A percentile compares a stretch with the other conserved stretches of the same genome.
phyloP scores from a whole-genome alignment of 768 basidiomycete genomes.

The Mycena vulgaris region DNA sequence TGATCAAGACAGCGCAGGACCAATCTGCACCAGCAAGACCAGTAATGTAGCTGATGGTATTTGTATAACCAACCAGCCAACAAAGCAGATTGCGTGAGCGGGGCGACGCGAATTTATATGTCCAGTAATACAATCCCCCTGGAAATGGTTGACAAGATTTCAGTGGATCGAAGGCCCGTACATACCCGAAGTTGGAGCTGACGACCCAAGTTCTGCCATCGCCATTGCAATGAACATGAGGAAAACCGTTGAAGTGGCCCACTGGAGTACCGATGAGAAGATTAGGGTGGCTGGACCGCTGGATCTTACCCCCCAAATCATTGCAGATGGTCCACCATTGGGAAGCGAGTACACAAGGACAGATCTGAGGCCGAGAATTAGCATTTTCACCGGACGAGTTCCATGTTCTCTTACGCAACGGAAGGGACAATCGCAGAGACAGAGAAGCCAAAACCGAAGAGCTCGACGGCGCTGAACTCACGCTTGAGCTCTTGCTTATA shows the following conservation, averaged over 20 bases:
- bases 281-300: conserved; percentile 13
- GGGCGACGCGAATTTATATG: conserved; percentile 59
- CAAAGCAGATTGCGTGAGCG: conserved; percentile 62
- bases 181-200: conserved; percentile 51
- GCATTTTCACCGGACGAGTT: background rate
- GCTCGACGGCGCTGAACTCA: conserved; percentile 48
- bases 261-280: conserved; percentile 60
- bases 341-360: conserved; percentile 71
- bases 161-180: conserved; percentile 46
- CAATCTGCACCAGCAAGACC: background rate
- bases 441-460: conserved; percentile 48
- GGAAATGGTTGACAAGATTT: background rate
- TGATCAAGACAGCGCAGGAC: background rate
- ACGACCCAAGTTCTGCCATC: conserved; percentile 80
- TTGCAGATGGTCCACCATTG: conserved; percentile 76
- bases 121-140: conserved; percentile 67
- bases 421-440: conserved; percentile 41
- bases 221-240: conserved; percentile 74
- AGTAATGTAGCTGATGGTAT: conserved; percentile 58
- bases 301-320: conserved; percentile 84
- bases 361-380: conserved; percentile 41
- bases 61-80: conserved; percentile 70
- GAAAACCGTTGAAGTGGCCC: conserved; percentile 74
- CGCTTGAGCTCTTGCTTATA: conserved; percentile 62
- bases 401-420: conserved; percentile 40